Conservation (phyloP, 768 basidiomycete genomes). For the Hemileccinum rubropunctum region DNA sequence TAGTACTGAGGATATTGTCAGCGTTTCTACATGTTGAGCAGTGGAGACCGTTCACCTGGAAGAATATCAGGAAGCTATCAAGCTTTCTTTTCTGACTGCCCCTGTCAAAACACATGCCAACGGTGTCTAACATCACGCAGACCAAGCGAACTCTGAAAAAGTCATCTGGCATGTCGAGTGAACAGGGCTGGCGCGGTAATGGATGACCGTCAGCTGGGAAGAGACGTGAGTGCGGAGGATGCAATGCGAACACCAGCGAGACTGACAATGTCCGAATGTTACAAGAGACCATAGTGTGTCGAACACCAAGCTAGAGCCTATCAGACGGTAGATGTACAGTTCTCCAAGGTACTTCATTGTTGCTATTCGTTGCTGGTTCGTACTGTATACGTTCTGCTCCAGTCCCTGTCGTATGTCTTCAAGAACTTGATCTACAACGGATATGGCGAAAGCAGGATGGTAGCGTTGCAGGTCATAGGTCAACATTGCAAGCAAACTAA, state of each 20-base stretch:
- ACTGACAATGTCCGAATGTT: constrained; percentile 94
- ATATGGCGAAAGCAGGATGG: constrained; percentile 83
- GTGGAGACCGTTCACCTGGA: constrained; percentile 61
- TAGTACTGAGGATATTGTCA: constrained; percentile 58
- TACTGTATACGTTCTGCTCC: constrained; percentile 93
- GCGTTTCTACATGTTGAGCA: background rate
- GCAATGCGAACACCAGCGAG: background rate
- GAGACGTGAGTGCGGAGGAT: constrained; percentile 11
- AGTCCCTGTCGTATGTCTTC: constrained; percentile 90
- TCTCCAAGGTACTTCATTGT: constrained; percentile 95
- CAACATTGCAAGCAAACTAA: constrained; percentile 88
- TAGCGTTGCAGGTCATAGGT: constrained; percentile 94
- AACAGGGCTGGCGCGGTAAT: constrained; percentile 66
- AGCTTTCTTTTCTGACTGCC: constrained; percentile 91
- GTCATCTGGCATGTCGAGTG: constrained; percentile 91
- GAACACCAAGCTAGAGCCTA: constrained; percentile 87
- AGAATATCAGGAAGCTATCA: constrained; percentile 89
- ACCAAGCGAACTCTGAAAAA: constrained; percentile 92
- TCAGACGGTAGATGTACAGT: constrained; percentile 91
- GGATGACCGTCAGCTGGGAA: constrained; percentile 83
- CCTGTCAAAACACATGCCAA: constrained; percentile 96
- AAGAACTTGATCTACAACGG: constrained; percentile 90
- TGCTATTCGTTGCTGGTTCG: constrained; percentile 90
- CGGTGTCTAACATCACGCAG: constrained; percentile 90
- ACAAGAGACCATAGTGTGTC: constrained; percentile 93